Evolutionary conservation across 257 asterid species (phyloP), one percentile per base, ranked within the genome.

Genomic region (Paraleonurus japonicus): DNA sequence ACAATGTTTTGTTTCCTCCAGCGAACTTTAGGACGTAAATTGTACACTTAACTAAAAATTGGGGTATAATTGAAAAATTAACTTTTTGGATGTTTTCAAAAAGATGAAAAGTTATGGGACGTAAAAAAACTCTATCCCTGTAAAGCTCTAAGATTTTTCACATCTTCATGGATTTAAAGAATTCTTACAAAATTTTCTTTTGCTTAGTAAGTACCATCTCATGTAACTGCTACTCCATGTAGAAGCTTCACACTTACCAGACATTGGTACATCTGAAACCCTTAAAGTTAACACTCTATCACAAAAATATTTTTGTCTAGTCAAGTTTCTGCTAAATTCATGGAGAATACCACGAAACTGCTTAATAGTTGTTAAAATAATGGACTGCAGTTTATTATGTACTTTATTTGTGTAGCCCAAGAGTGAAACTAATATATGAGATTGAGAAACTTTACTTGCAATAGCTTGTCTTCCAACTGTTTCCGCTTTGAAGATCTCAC

Each of bases 391-490:
- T 39, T 47, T 24, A 37, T 39, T 58, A 37, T 59, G 19, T 53
- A 67, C 20, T 24, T 28, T 47, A 10, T 47, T 37, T 23, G 61
- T 33, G 61, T 37, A 41, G 48, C 60, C 26, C 47, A 60, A 66
- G 66, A 41, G 62, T 39, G 57, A 68, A 41, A 53, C 7, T 41
- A 39, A 67, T 22, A 67, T 26, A 68, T 26, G 27, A 72, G 59
- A 24, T 45, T 17, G 77, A 51, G 76, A 79, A 77, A 62, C 22
- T 71, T 76, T 87, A 92, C 99, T 76, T 88, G 98, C 80, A 95
- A 79, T 73, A 92, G 88, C 84, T 89, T 95, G 61, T 95, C 98
- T 87, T 92, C 98, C 83, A 95, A 77, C 69, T 85, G 94, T 79
- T 81, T 89, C 75, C 90, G 80, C 83, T 92, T 92, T 33, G 88